Percentiles rank a stretch among this genome's conserved stretches.
Evolutionary conservation across 805 yeast species (phyloP).

Genomic region (Metschnikowia aberdeeniae): DNA sequence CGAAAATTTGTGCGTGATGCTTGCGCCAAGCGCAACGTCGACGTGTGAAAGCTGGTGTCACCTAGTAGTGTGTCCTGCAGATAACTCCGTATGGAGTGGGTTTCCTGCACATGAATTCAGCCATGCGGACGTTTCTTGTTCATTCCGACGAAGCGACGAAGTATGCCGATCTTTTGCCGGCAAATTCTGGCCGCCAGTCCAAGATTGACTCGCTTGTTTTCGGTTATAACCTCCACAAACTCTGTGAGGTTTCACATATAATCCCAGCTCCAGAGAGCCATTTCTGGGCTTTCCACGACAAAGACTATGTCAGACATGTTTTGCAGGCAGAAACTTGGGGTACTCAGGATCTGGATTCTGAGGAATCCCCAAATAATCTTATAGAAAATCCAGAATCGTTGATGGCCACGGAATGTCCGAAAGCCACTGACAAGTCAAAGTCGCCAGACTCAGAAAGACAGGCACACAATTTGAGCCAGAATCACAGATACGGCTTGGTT

Average conservation of each 20-base stretch:
- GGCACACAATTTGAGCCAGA: background rate
- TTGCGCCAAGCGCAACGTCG: slow-evolving; percentile 8
- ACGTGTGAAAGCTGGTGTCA: background rate
- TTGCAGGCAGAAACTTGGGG: slow-evolving; percentile 17
- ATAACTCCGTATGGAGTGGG: no score
- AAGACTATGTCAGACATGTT: slow-evolving; percentile 38
- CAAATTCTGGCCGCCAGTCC: slow-evolving; percentile 50
- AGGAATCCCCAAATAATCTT: no score
- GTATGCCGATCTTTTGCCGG: slow-evolving; percentile 41
- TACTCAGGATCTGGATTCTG: no score
- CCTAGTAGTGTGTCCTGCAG: background rate
- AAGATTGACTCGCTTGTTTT: slow-evolving; percentile 39
- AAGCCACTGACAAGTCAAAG: no score
- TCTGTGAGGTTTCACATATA: slow-evolving; percentile 24
- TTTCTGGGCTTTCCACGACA: slow-evolving; percentile 48
- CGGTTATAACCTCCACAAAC: slow-evolving; percentile 35
- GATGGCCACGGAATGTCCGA: no score
- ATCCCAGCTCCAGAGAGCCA: slow-evolving; percentile 32
- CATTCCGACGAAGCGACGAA: background rate
- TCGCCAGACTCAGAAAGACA: slow-evolving; percentile 5
- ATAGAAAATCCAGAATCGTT: no score
- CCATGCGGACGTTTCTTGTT: background rate
- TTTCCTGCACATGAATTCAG: no score
- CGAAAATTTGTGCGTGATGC: slow-evolving; percentile 3
- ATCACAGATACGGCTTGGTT: slow-evolving; percentile 41